Evolutionary conservation across 805 yeast species (phyloP).

Genomic region (Wickerhamomyces kurtzmanii): DNA sequence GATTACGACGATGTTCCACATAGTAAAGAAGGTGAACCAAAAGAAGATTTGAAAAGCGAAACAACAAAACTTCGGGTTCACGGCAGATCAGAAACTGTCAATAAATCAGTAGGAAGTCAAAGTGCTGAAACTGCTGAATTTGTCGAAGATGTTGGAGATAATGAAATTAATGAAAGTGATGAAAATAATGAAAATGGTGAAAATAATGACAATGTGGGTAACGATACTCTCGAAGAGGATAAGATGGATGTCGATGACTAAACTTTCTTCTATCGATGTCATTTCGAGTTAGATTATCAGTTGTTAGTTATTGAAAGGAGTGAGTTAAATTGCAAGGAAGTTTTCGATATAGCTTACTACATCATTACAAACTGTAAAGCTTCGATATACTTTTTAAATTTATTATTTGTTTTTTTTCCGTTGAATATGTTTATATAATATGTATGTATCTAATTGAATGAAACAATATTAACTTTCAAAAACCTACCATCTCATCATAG

Average conservation of each 20-base stretch:
- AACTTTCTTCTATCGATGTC: no score
- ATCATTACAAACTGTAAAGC: background rate
- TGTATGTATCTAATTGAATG: background rate
- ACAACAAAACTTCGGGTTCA: no score
- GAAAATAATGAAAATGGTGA: conserved; percentile 7
- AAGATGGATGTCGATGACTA: conserved; percentile 14
- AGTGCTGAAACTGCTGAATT: conserved; percentile 19
- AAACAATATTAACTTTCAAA: background rate
- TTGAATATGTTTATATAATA: background rate
- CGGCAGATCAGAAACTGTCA: no score
- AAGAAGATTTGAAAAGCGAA: no score
- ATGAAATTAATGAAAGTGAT: conserved; percentile 9
- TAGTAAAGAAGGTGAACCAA: background rate
- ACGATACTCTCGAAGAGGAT: conserved; percentile 13
- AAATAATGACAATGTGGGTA: conserved; percentile 3
- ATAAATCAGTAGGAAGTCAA: no score
- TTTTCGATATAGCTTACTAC: background rate
- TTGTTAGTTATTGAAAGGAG: background rate
- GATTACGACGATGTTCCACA: background rate
- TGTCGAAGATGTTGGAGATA: conserved; percentile 21
- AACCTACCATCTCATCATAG: conserved; percentile 72
- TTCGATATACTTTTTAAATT: conserved; percentile 1
- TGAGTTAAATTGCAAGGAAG: background rate
- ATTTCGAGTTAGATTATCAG: background rate
- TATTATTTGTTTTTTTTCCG: conserved; percentile 1